Evolutionary conservation across 2,329 filamentous ascomycete species (phyloP).

Genomic region (Alternaria triticina): DNA sequence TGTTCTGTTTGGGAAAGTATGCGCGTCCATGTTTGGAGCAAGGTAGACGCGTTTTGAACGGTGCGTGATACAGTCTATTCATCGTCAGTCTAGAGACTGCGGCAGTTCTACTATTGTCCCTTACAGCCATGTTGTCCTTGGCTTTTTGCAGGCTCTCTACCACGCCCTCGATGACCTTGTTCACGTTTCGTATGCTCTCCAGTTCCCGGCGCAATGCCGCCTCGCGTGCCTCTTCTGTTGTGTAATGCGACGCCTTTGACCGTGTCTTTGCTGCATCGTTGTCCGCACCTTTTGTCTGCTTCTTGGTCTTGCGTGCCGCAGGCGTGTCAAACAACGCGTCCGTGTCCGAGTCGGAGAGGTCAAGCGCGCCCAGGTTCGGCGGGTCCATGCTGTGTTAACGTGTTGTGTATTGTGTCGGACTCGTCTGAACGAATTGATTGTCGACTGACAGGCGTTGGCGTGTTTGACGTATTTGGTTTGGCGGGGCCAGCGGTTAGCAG

Average conservation of each 20-base stretch:
- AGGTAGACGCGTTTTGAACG: conserved; percentile 82
- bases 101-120: conserved; percentile 22
- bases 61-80: conserved; percentile 80
- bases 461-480: conserved; percentile 38
- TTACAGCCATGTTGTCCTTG: conserved; percentile 77
- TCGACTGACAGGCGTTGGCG: conserved; percentile 15
- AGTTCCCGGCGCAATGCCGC: conserved; percentile 78
- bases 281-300: conserved; percentile 44
- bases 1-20: conserved; percentile 98
- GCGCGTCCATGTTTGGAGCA: conserved; percentile 94
- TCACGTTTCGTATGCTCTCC: conserved; percentile 82
- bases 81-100: conserved; percentile 11
- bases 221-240: conserved; percentile 73
- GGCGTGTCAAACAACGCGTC: conserved; percentile 65
- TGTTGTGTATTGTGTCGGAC: not conserved
- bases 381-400: conserved; percentile 31
- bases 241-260: conserved; percentile 60
- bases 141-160: conserved; percentile 74
- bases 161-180: conserved; percentile 82
- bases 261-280: conserved; percentile 49
- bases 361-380: conserved; percentile 59
- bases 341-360: conserved; percentile 63
- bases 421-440: not conserved
- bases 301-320: conserved; percentile 49
- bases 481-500: conserved; percentile 15